A percentile compares a stretch with the other conserved stretches of the same genome.
Evolutionary conservation across 345 rosid genomes (phyloP).

Genomic region (Euphorbia peplus): DNA sequence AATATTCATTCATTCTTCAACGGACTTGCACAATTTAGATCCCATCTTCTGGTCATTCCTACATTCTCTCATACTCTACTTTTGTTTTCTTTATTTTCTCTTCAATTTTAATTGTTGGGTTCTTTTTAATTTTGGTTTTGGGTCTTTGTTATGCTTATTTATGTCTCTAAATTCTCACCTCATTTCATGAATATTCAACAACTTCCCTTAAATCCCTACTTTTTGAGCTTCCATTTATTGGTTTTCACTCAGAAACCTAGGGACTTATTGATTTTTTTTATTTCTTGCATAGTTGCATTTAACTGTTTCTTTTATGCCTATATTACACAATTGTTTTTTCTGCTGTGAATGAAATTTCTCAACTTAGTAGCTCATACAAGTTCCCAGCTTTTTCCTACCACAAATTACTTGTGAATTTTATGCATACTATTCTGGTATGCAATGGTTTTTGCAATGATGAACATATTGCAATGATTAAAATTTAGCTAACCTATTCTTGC

Average conservation of each 20-base stretch:
- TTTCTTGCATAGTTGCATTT: background rate
- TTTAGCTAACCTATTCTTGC: too few relatives aligned
- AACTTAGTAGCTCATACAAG: background rate
- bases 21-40: background rate
- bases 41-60: slow-evolving; percentile 1
- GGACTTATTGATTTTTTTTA: background rate
- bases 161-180: background rate
- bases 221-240: background rate
- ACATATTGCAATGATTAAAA: background rate
- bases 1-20: background rate
- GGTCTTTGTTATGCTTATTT: slow-evolving; percentile 2
- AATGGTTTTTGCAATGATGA: background rate
- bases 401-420: background rate
- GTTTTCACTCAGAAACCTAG: background rate
- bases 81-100: background rate
- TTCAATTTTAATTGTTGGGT: background rate
- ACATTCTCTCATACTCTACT: background rate
- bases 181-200: background rate
- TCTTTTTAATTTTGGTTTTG: background rate
- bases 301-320: background rate
- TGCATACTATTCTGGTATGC: background rate
- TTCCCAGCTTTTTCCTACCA: background rate
- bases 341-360: too few relatives aligned
- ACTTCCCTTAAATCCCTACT: background rate
- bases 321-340: too few relatives aligned